Evolutionary conservation across 345 rosid species (phyloP), one percentile per base, ranked within the genome.

Genomic region (Odontarrhena argentea): DNA sequence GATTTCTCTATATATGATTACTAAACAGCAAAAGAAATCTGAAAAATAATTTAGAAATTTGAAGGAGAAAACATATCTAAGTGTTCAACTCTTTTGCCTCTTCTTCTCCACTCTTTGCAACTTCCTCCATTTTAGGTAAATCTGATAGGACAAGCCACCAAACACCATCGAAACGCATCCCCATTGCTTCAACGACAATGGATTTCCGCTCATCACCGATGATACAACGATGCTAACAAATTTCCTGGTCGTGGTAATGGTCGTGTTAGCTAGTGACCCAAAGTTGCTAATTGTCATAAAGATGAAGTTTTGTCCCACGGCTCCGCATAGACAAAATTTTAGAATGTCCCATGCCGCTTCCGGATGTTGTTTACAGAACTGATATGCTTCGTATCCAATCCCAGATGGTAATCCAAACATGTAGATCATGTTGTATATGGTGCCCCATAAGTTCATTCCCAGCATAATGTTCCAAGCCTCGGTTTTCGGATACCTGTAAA

Each of bases 371-470:
- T 78, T 88, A 79, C 96, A 91, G 79, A 94, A 91, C 55, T 74
- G 78, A 47, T 84, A 55, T 3, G 96, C 96, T 77, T 82, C 80
- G 13, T 67, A 94, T 11, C 99, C 99, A 5, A 77, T 87, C 41
- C 86, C 95, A 5, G 78, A 66, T 1, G 96, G 91, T 79, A 83
- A 86, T 41, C 88, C 88, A 65, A 94, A 94, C 99, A 94, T 94
- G 84, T 88, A 94, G 46, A 91, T 46, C 71, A 87, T 40, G 80
- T 87, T 94, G 87, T 94, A 88, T 55, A 91, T 78, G 64, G 97
- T 91, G 0, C 96, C 95, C 97, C 99, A 91, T 65, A 91, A 62
- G 62, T 91, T 94, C 97, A 94, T 94, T 62, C 97, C 97, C 70
- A 94, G 48, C 99, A 94, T 94, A 71, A 94, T 88, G 54, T 86